These are phyloP conservation scores for Tuber brumale DNA, from an alignment of 495 filamentous ascomycete genomes.

Conservation along the genomic window DNA sequence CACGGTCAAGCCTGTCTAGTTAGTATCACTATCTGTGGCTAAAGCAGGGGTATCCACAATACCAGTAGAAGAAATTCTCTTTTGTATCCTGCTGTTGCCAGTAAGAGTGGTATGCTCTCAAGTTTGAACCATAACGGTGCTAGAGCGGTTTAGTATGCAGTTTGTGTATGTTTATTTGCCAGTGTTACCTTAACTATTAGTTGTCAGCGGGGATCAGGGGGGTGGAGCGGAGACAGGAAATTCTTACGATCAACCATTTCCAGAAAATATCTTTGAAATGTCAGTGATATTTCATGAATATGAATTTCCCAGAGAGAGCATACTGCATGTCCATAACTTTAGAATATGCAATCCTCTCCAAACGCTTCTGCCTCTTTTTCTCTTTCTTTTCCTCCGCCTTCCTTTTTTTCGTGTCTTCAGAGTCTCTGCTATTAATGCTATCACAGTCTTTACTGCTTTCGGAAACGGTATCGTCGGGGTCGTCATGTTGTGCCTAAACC, in stretches of 20 bases:
- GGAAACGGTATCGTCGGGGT: constrained; percentile 30
- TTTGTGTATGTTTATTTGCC: background rate
- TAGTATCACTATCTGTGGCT: background rate
- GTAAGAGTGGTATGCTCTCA: constrained; percentile 73
- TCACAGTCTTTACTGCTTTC: constrained; percentile 38
- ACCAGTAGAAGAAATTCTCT: constrained; percentile 93
- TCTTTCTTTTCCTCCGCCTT: constrained; percentile 43
- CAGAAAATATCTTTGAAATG: constrained; percentile 60
- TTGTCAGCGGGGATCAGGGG: constrained; percentile 14
- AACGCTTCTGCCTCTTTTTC: constrained; percentile 46
- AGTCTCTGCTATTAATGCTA: constrained; percentile 41
- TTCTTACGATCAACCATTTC: constrained; percentile 73
- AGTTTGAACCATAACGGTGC: constrained; percentile 79
- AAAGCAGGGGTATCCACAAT: background rate
- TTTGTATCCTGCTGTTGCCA: constrained; percentile 71
- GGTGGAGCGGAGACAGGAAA: background rate
- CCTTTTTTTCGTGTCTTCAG: constrained; percentile 32
- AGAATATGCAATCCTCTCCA: constrained; percentile 51
- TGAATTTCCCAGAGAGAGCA: background rate
- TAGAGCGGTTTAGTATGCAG: constrained; percentile 46
- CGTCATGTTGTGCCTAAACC: constrained; percentile 41
- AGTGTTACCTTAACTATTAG: constrained; percentile 33
- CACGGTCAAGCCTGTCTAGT: constrained; percentile 58
- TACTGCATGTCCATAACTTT: constrained; percentile 73
- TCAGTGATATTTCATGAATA: constrained; percentile 11